Conservation (phyloP, 2,329 filamentous ascomycete species). For the Fusarium beomiforme region DNA sequence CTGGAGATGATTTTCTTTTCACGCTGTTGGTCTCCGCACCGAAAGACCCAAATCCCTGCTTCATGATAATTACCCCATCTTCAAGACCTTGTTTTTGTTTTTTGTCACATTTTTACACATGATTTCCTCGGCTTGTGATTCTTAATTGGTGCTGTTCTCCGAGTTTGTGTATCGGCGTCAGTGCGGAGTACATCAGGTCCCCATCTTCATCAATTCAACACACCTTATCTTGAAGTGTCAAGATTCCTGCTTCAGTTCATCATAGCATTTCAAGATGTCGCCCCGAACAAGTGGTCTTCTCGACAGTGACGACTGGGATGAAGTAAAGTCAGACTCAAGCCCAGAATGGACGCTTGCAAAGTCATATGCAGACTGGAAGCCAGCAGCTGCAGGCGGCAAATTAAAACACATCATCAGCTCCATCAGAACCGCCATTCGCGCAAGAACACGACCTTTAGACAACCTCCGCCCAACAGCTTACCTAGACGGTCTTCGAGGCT, state of each 20-base stretch:
- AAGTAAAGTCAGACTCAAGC: constrained; percentile 37
- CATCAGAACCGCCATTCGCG: constrained; percentile 23
- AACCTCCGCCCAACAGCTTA: constrained; percentile 64
- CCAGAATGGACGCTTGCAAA: constrained; percentile 36
- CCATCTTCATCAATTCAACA: constrained; percentile 1
- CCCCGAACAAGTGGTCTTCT: constrained; percentile 46
- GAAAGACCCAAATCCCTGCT: constrained; percentile 25
- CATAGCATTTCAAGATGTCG: constrained; percentile 42
- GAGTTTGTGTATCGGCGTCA: not conserved
- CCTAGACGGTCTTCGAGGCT: constrained; percentile 71
- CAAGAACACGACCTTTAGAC: constrained; percentile 27
- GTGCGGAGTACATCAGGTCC: constrained; percentile 3
- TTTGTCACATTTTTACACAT: constrained; percentile 26
- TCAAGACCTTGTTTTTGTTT: not conserved
- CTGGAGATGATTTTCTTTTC: not conserved
- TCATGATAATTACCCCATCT: not conserved
- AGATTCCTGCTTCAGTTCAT: not conserved
- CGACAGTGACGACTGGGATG: constrained; percentile 49
- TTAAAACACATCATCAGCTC: constrained; percentile 8
- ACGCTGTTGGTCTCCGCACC: not conserved
- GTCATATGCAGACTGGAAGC: constrained; percentile 41
- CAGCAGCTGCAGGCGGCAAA: constrained; percentile 29
- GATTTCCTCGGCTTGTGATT: constrained; percentile 30
- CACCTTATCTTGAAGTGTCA: not conserved
- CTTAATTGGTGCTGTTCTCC: not conserved